These are phyloP conservation scores for Pulveroboletus frians DNA, from an alignment of 768 basidiomycete genomes.

Conservation along the genomic window DNA sequence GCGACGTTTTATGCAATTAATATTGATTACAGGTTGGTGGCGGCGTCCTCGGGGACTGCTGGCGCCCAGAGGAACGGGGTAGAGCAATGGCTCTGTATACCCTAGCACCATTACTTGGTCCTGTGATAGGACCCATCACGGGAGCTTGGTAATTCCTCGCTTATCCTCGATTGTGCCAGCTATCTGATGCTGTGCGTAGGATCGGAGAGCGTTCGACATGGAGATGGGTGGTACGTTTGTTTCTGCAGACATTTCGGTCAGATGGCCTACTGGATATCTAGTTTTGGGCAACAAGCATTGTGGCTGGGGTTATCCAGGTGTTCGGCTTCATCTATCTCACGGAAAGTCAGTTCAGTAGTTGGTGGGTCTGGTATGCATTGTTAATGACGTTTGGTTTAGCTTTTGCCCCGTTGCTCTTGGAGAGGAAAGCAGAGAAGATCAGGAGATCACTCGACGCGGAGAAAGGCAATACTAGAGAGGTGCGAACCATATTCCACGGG, in stretches of 20 bases:
- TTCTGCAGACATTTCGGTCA: background rate
- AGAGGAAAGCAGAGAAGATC: constrained; percentile 48
- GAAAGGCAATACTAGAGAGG: constrained; percentile 33
- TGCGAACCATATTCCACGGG: constrained; percentile 47
- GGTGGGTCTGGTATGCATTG: background rate
- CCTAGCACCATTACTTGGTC: constrained; percentile 60
- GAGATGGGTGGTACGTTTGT: constrained; percentile 59
- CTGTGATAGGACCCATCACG: constrained; percentile 57
- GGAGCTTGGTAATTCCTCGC: constrained; percentile 46
- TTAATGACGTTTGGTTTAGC: constrained; percentile 20
- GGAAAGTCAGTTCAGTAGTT: constrained; percentile 47
- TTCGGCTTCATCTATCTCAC: constrained; percentile 52
- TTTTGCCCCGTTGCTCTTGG: constrained; percentile 33
- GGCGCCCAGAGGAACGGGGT: constrained; percentile 57
- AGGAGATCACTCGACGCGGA: constrained; percentile 43
- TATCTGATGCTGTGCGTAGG: constrained; percentile 21
- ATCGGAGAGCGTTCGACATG: constrained; percentile 60
- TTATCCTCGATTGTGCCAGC: background rate
- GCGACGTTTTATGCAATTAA: background rate
- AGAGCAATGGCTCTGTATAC: constrained; percentile 60
- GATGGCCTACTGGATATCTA: constrained; percentile 14
- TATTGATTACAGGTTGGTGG: constrained; percentile 47
- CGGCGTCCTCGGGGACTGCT: constrained; percentile 61
- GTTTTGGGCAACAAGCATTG: constrained; percentile 66
- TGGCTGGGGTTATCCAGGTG: constrained; percentile 49